These are phyloP conservation scores for Besnoitia besnoiti DNA, from an alignment of 169 alveolate genomes.

Conservation along the genomic window DNA sequence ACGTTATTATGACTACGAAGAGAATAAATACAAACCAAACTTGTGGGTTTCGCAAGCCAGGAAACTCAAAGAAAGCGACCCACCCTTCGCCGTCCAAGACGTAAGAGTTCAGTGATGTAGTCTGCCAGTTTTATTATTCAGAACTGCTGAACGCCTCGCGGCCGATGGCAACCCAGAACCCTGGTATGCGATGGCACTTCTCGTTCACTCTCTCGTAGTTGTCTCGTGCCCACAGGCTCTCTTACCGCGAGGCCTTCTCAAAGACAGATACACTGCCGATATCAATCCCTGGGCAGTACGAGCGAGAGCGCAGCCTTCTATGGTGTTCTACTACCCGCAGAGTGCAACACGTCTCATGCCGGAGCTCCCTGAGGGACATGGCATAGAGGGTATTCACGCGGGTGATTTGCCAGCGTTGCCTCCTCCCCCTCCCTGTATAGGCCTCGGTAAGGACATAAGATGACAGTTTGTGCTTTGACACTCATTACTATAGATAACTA, in stretches of 20 bases:
- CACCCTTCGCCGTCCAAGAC: neutral
- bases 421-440: slow-evolving; percentile 14
- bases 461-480: too few species aligned
- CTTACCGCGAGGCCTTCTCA: neutral
- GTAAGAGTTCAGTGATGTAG: too few species aligned
- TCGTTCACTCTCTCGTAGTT: neutral
- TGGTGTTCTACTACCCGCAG: slow-evolving; percentile 4
- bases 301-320: slow-evolving; percentile 21
- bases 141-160: too few species aligned
- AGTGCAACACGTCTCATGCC: neutral
- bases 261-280: slow-evolving; percentile 9
- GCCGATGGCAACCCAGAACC: too few species aligned
- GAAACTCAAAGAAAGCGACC: neutral
- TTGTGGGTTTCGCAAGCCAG: neutral
- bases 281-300: slow-evolving; percentile 3
- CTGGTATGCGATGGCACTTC: neutral
- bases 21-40: neutral
- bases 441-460: neutral
- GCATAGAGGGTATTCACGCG: neutral
- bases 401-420: neutral
- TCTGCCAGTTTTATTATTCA: neutral
- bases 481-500: too few species aligned
- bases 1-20: neutral
- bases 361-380: neutral
- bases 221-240: neutral